These are phyloP conservation scores for Fusarium graminum DNA, from an alignment of 2,329 filamentous ascomycete genomes.

Conservation along the genomic window DNA sequence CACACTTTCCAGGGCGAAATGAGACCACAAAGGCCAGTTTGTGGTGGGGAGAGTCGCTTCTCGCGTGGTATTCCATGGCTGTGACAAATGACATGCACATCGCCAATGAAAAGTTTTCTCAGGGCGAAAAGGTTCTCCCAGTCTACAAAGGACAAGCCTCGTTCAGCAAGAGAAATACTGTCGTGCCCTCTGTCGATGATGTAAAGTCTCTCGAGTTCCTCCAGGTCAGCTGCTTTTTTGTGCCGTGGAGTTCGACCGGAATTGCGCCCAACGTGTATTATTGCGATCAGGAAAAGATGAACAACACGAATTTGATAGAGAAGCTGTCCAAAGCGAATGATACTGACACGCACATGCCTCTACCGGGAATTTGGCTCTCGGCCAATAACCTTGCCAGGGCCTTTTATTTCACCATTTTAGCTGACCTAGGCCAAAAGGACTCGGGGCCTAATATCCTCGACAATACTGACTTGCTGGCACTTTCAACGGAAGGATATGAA, in stretches of 20 bases:
- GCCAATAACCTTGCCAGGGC: not conserved
- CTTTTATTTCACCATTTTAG: not conserved
- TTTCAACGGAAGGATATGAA: not conserved
- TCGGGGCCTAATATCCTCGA: not conserved
- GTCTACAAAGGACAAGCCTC: not conserved
- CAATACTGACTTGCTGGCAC: not conserved
- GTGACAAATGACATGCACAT: constrained; percentile 7
- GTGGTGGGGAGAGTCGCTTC: constrained; percentile 9
- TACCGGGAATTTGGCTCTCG: not conserved
- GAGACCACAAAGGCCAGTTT: not conserved
- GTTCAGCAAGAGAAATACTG: not conserved
- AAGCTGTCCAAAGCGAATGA: not conserved
- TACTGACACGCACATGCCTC: not conserved
- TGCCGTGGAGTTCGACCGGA: not conserved
- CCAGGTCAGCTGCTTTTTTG: not conserved
- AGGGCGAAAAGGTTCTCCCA: not conserved
- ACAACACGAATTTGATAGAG: not conserved
- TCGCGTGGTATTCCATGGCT: not conserved
- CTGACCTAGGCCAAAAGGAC: not conserved
- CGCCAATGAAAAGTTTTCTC: not conserved
- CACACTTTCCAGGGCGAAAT: not conserved
- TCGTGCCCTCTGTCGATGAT: not conserved
- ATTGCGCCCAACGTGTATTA: not conserved
- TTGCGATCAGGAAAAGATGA: not conserved
- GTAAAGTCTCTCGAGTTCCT: not conserved